These are phyloP conservation scores for Phytophthora sansomeana DNA, from an alignment of 352 stramenopile genomes.

Conservation along the genomic window DNA sequence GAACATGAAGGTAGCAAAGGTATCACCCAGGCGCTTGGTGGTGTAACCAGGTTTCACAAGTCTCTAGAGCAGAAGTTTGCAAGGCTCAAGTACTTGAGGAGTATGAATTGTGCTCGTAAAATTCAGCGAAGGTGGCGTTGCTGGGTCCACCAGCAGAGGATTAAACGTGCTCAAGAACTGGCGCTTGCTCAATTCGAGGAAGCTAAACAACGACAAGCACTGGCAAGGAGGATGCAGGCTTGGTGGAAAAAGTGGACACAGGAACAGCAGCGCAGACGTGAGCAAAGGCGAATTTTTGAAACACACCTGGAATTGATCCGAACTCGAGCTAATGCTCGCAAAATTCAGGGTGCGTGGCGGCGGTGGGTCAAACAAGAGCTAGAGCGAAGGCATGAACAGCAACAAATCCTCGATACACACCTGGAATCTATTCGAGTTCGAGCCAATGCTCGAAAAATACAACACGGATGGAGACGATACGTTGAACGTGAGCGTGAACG, in stretches of 20 bases:
- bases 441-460: conserved; percentile 1
- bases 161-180: conserved; percentile 21
- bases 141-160: conserved; percentile 21
- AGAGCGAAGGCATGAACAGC: not conserved
- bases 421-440: conserved; percentile 1
- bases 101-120: conserved; percentile 16
- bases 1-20: conserved; percentile 28
- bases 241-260: conserved; percentile 29
- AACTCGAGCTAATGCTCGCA: conserved; percentile 6
- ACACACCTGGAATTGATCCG: conserved; percentile 8
- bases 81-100: conserved; percentile 30
- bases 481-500: not conserved
- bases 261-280: conserved; percentile 13
- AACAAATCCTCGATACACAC: not conserved
- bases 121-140: conserved; percentile 36
- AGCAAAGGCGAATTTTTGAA: conserved; percentile 15
- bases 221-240: conserved; percentile 25
- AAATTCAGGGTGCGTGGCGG: conserved; percentile 20
- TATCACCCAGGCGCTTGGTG: conserved; percentile 11
- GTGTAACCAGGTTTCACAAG: conserved; percentile 20
- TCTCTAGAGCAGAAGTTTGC: conserved; percentile 5
- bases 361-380: not conserved
- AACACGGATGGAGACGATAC: not conserved
- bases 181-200: conserved; percentile 14
- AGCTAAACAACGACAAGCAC: conserved; percentile 10